Evolutionary conservation across 371 early-diverging fungal genomes (phyloP), one percentile per base, ranked within the genome.

Genomic region (Umbelopsis sp.): DNA sequence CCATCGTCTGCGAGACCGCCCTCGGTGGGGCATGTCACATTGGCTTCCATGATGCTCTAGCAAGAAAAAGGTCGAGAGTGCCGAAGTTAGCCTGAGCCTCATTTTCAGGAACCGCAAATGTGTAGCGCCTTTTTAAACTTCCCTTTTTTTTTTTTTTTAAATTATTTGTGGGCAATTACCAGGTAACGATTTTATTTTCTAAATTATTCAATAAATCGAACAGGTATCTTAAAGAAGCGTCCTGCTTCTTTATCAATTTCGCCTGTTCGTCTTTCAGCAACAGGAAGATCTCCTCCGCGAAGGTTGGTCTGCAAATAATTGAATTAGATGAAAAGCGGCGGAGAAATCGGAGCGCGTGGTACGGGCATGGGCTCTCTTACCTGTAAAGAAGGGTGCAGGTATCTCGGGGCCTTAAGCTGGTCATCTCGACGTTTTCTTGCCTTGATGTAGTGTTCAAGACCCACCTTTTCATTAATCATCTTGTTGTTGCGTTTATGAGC

Each of bases 311-410:
- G 18, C 35, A 24, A 57, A 14, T 9, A 29, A 24, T 32, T 11
- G 32, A 25, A 57, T 35, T 12, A 35, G 41, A 4, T 7, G 41
- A 7, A 22, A 22, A 10, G 41, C 41, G 41, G 41, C 7, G 41
- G 12, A 41, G 12, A 41, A 10, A 7, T 12, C 7, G 12, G 12
- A 10, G 41, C 41, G 41, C 41, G 41, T 41, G 12, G 2, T n/a
- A 35, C 29, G 11, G 6, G 35, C 18, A 12, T 35, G 57, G 8
- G 29, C 35, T 57, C 16, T 35, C 53, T 76, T 74, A 77, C 81
- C 72, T 82, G 82, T 18, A 82, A 73, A 12, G 83, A 80, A n/a
- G 80, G 83, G 53, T 82, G 83, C 37, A 82, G 74, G 64, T 70
- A 80, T 9, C 83, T 70, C 4, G 83, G 83, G 4, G 83, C 74